Conservation (phyloP, 306 rosid species). For the Crataegus laevigata region DNA sequence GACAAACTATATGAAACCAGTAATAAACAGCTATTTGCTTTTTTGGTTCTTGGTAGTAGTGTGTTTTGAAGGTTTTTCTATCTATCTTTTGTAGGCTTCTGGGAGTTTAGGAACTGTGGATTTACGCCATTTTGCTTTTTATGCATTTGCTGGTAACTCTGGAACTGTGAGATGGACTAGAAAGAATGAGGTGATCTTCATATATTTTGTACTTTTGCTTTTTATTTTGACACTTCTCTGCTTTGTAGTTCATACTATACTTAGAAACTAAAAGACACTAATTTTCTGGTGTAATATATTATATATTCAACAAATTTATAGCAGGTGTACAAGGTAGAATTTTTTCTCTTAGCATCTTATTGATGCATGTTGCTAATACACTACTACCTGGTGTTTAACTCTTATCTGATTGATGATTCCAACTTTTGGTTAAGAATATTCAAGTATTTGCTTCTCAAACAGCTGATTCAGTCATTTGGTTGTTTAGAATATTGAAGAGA, state of each 20-base stretch:
- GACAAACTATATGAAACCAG: background rate
- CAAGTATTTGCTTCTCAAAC: slow-evolving; percentile 8
- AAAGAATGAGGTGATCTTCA: slow-evolving; percentile 61
- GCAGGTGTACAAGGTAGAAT: background rate
- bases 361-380: slow-evolving; percentile 6
- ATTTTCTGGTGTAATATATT: background rate
- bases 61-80: slow-evolving; percentile 12
- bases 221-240: background rate
- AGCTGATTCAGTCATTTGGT: slow-evolving; percentile 20
- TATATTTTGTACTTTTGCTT: background rate
- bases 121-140: slow-evolving; percentile 85
- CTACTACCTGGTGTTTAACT: background rate
- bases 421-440: background rate
- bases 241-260: background rate
- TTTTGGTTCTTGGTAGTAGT: background rate
- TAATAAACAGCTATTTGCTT: background rate
- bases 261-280: background rate
- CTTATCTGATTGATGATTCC: background rate
- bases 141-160: slow-evolving; percentile 89
- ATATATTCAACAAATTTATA: background rate
- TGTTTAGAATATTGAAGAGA: slow-evolving; percentile 75
- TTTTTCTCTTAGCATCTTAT: slow-evolving; percentile 8
- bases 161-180: slow-evolving; percentile 71
- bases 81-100: slow-evolving; percentile 40
- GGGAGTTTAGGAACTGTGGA: slow-evolving; percentile 70